Evolutionary conservation across 2,329 filamentous ascomycete species (phyloP).

Genomic region (Teratosphaeria destructans): DNA sequence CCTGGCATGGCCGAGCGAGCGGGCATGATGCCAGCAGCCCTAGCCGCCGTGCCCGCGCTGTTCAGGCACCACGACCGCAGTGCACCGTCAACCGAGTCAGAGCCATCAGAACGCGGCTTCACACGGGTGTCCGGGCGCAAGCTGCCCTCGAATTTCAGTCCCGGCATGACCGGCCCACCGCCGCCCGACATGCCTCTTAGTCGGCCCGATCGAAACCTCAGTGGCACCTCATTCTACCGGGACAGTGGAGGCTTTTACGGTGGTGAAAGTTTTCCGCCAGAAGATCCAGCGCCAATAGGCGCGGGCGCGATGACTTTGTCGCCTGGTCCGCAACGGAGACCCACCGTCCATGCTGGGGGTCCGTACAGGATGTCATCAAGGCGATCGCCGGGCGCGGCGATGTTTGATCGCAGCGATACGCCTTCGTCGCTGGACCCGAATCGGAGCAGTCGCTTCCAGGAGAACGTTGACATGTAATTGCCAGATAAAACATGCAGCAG

Average conservation of each 20-base stretch:
- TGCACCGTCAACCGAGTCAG: constrained; percentile 6
- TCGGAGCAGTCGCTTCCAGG: constrained; percentile 17
- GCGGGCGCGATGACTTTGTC: constrained; percentile 19
- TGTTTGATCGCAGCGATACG: constrained; percentile 13
- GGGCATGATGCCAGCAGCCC: constrained; percentile 25
- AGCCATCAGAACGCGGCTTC: constrained; percentile 32
- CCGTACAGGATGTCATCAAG: constrained; percentile 16
- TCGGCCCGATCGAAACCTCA: constrained; percentile 12
- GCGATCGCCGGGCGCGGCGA: constrained; percentile 6
- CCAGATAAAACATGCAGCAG: not conserved
- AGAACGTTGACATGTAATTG: constrained; percentile 13
- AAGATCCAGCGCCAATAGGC: constrained; percentile 1
- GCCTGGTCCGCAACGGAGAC: constrained; percentile 24
- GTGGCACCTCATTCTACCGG: constrained; percentile 33
- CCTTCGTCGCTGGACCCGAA: constrained; percentile 13
- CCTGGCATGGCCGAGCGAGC: constrained; percentile 33
- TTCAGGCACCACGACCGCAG: constrained; percentile 26
- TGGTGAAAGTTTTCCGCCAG: constrained; percentile 20
- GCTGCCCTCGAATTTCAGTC: constrained; percentile 38
- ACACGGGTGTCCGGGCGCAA: constrained; percentile 39
- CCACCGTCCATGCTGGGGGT: constrained; percentile 22
- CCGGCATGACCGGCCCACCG: constrained; percentile 31
- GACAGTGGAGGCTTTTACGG: constrained; percentile 35
- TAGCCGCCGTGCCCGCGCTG: constrained; percentile 27
- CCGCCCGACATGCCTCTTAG: constrained; percentile 13